Evolutionary conservation across 306 rosid species (phyloP).

Genomic region (Quercus parvula): DNA sequence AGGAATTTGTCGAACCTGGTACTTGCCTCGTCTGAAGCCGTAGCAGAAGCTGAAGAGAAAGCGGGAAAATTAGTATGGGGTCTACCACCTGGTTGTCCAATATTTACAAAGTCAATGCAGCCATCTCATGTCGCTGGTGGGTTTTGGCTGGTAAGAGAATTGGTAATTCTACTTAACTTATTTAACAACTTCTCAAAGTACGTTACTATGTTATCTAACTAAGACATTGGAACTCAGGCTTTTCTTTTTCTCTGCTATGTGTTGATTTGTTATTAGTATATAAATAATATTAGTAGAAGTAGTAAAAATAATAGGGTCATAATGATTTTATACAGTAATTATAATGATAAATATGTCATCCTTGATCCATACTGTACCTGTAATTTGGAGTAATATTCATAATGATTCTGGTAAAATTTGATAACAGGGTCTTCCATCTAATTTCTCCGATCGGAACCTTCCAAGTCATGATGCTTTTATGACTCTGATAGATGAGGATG

Average conservation of each 20-base stretch:
- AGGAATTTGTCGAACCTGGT: constrained; percentile 63
- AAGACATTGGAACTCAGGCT: no score
- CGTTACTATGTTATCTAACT: no score
- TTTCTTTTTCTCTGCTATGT: no score
- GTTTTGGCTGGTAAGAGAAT: constrained; percentile 70
- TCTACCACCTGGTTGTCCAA: constrained; percentile 45
- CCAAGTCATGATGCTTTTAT: constrained; percentile 39
- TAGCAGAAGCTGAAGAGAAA: constrained; percentile 48
- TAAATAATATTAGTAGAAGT: no score
- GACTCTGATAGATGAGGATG: constrained; percentile 60
- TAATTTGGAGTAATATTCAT: no score
- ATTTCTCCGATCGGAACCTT: constrained; percentile 50
- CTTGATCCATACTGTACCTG: no score
- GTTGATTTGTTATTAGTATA: no score
- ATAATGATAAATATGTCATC: no score
- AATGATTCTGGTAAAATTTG: constrained; percentile 8
- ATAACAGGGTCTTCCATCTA: constrained; percentile 60
- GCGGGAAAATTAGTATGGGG: constrained; percentile 43
- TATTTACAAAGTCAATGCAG: constrained; percentile 68
- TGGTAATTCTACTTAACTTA: neutral
- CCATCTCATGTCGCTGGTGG: constrained; percentile 83
- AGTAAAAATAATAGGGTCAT: no score
- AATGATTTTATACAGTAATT: no score
- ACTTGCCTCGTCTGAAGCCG: constrained; percentile 55
- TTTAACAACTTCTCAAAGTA: neutral